Percentiles rank a stretch among this genome's conserved stretches.
Evolutionary conservation across 345 rosid genomes (phyloP).

Genomic region (Bruguiera gymnorhiza): DNA sequence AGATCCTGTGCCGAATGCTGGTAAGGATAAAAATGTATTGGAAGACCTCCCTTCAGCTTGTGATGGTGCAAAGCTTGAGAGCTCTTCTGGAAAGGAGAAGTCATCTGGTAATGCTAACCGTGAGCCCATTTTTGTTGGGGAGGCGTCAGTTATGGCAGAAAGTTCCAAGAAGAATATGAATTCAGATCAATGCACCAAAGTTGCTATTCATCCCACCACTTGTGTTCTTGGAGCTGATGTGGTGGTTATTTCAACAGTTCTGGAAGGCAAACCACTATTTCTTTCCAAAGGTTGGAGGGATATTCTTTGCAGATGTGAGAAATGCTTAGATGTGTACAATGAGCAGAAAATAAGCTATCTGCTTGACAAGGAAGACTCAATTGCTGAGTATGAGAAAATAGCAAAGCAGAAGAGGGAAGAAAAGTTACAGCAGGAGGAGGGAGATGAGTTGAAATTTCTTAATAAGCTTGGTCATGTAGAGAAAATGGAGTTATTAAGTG

Average conservation of each 20-base stretch:
- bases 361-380: slow-evolving; percentile 78
- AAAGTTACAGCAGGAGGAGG: slow-evolving; percentile 82
- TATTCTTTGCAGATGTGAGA: slow-evolving; percentile 67
- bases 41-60: slow-evolving; percentile 35
- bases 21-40: slow-evolving; percentile 52
- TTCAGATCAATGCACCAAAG: slow-evolving; percentile 22
- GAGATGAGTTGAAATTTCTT: slow-evolving; percentile 57
- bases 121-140: slow-evolving; percentile 21
- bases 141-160: slow-evolving; percentile 36
- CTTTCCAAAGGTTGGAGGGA: slow-evolving; percentile 88
- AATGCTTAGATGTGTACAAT: slow-evolving; percentile 60
- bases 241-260: slow-evolving; percentile 19
- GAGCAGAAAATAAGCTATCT: slow-evolving; percentile 58
- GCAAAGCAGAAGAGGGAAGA: slow-evolving; percentile 90
- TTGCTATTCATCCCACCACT: slow-evolving; percentile 15
- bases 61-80: slow-evolving; percentile 42
- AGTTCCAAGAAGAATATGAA: slow-evolving; percentile 38
- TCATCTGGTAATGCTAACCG: slow-evolving; percentile 15
- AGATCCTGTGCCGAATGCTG: slow-evolving; percentile 25
- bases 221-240: slow-evolving; percentile 48
- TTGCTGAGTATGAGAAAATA: slow-evolving; percentile 79
- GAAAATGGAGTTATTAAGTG: slow-evolving; percentile 85
- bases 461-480: slow-evolving; percentile 79
- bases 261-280: slow-evolving; percentile 62
- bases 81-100: slow-evolving; percentile 18